Conservation (phyloP, 2,329 filamentous ascomycete species). For the Penicillium sp. region DNA sequence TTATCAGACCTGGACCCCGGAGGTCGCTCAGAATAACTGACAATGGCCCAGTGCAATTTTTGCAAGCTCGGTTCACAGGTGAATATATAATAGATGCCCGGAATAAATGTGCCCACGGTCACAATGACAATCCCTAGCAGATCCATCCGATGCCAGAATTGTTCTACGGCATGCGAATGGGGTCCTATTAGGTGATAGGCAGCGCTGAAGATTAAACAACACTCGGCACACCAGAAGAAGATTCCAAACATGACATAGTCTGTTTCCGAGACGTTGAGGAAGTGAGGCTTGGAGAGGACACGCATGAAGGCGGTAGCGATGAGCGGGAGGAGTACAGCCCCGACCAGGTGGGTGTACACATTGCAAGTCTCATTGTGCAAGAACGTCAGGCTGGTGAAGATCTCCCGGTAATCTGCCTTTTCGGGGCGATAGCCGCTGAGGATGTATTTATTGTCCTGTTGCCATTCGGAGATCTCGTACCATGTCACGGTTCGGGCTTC, state of each 20-base stretch:
- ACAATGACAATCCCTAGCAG: background rate
- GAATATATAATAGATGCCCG: background rate
- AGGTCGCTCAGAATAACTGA: background rate
- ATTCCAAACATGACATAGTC: background rate
- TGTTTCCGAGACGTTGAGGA: background rate
- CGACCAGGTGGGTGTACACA: background rate
- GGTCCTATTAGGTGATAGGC: background rate
- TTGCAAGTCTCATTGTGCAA: background rate
- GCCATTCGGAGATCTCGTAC: background rate
- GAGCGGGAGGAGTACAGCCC: background rate
- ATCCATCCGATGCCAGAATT: background rate
- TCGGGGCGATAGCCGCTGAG: background rate
- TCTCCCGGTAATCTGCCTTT: background rate
- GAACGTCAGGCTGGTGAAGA: background rate
- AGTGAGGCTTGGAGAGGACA: background rate
- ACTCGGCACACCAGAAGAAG: background rate
- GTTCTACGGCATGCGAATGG: background rate
- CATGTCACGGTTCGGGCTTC: background rate
- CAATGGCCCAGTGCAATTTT: background rate
- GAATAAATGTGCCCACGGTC: background rate
- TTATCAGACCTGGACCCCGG: background rate
- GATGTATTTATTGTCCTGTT: background rate
- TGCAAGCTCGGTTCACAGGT: background rate
- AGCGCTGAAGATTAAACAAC: background rate
- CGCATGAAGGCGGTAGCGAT: background rate